A percentile compares a stretch with the other conserved stretches of the same genome.
Conservation (phyloP, 176 grass and related monocot species). For the Urochloa ruziziensis region DNA sequence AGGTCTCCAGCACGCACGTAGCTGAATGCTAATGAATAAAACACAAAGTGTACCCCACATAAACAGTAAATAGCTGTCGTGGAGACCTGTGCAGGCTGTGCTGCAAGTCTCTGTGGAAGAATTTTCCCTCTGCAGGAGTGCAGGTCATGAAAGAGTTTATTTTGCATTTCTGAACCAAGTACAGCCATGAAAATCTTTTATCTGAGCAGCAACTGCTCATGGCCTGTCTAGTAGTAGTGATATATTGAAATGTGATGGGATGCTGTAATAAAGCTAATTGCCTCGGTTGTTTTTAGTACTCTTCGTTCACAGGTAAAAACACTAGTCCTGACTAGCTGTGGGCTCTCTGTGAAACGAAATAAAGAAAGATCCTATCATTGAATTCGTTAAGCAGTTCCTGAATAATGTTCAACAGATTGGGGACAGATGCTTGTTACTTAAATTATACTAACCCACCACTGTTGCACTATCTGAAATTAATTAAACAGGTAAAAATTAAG, state of each 20-base stretch:
- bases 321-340: not conserved
- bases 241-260: no score
- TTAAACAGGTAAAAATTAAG: not conserved
- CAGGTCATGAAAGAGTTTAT: not conserved
- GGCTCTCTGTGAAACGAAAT: not conserved
- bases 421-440: not conserved
- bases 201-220: not conserved
- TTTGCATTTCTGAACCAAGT: not conserved
- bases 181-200: not conserved
- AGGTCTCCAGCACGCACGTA: not conserved
- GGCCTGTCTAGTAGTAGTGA: no score
- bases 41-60: not conserved
- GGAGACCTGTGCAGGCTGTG: not conserved
- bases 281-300: not conserved
- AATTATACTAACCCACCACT: not conserved
- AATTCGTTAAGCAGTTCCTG: not conserved
- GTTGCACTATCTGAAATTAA: not conserved
- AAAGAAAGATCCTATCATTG: not conserved
- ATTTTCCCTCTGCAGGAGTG: not conserved
- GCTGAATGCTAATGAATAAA: not conserved
- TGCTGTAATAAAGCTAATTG: no score
- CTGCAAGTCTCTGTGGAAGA: not conserved
- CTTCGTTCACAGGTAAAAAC: not conserved
- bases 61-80: not conserved
- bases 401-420: not conserved